Base-by-base conservation (phyloP, 176 grass and related monocot genomes). In the sorghum (Sorghum bicolor) region DNA sequence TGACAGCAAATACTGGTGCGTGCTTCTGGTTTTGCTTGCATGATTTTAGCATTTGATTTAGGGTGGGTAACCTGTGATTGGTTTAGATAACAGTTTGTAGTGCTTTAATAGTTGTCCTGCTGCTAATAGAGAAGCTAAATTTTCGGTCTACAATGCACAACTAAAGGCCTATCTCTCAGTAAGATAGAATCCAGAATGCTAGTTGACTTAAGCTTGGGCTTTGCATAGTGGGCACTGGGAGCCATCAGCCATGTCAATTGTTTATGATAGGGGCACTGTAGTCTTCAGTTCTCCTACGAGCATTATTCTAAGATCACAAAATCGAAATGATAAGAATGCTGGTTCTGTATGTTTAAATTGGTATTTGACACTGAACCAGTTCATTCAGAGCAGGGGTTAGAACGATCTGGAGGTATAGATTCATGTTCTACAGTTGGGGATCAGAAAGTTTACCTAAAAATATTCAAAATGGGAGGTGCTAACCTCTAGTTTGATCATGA, bases 1-100 rank as follows among this genome's bases (percentile, higher is more conserved):
- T 98, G 39, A 95, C 96, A 12, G 68, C 96, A 68, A 95, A 88
- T 87, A 93, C 91, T 67, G 96, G 96, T 98, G 32, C 2, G 75
- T 86, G 25, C 78, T 85, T 19, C 25, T 0, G 20, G 16, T 4
- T 63, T 67, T 36, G 20, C 53, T 71, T 58, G 33, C 50, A 69
- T 90, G 63, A 76, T 43, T 78, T 38, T 1, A 73, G 67, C 31
- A n/a, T 52, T 29, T 75, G n/a, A 32, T 32, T 67, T 82, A 53
- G 62, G 50, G n/a, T n/a, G n/a, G 65, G 20, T 50, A 52, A 33
- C 79, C 62, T 69, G 38, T 4, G 28, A 13, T 53, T 81, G 14
- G 0, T 71, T 19, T 70, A 65, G 24, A 5, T 6, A 16, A 63
- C 57, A 16, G 29, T 38, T 66, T 44, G 12, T 38, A 68, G 36